phyloP scores from a whole-genome alignment of 2,329 filamentous ascomycete species.

The Claviceps sorghi region DNA sequence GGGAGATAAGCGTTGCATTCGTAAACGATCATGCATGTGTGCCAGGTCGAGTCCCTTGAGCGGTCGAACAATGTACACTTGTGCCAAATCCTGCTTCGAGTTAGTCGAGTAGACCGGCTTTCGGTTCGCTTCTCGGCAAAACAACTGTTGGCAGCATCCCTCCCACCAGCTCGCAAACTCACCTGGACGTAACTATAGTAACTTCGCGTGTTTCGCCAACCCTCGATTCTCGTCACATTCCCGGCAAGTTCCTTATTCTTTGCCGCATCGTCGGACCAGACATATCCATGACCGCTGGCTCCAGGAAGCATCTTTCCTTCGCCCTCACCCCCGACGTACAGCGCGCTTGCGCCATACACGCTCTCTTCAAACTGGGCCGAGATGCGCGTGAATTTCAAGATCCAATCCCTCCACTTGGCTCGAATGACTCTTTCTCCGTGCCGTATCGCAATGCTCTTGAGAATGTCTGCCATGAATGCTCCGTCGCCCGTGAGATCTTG shows the following conservation, averaged over 20 bases:
- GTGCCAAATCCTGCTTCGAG: constrained; percentile 43
- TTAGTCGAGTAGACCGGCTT: too few relatives aligned
- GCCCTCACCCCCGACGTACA: constrained; percentile 72
- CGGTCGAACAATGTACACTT: constrained; percentile 48
- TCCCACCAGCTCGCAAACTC: constrained; percentile 14
- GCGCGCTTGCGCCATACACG: constrained; percentile 82
- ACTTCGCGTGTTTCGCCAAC: constrained; percentile 87
- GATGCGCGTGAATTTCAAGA: constrained; percentile 85
- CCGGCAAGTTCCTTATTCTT: constrained; percentile 79
- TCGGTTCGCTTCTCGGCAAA: too few relatives aligned
- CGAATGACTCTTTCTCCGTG: constrained; percentile 83
- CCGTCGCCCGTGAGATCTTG: constrained; percentile 72
- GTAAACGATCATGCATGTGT: constrained; percentile 83
- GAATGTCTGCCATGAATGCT: constrained; percentile 75
- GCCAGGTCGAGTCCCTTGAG: constrained; percentile 74
- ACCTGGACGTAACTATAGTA: constrained; percentile 93
- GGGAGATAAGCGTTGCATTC: constrained; percentile 63
- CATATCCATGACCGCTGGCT: constrained; percentile 76
- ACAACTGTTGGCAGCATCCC: too few relatives aligned
- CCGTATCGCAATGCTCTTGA: constrained; percentile 68
- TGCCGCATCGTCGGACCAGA: constrained; percentile 73
- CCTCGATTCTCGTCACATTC: constrained; percentile 85
- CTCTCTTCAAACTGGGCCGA: constrained; percentile 89
- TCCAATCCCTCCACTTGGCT: constrained; percentile 86
- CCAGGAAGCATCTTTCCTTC: constrained; percentile 41